These are phyloP conservation scores for Phaeotremella skinneri DNA, from an alignment of 768 basidiomycete species.

Conservation along the genomic window DNA sequence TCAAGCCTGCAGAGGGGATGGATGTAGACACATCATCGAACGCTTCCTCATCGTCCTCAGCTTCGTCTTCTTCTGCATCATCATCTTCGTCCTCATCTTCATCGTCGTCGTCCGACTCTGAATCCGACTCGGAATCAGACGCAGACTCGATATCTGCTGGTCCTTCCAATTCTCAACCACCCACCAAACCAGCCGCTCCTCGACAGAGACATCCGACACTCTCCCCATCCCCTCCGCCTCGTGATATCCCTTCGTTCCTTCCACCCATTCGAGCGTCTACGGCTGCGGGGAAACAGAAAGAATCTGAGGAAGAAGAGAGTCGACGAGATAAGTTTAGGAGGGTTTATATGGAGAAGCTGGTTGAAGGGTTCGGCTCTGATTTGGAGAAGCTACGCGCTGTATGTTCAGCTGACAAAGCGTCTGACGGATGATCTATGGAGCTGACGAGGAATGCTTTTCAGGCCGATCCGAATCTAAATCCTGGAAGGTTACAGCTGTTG, in stretches of 20 bases:
- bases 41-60: slow-evolving; percentile 5
- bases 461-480: slow-evolving; percentile 19
- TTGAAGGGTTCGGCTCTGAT: slow-evolving; percentile 42
- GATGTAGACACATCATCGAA: slow-evolving; percentile 4
- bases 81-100: slow-evolving; percentile 14
- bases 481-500: slow-evolving; percentile 18
- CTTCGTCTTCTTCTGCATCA: slow-evolving; percentile 8
- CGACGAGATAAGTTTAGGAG: slow-evolving; percentile 35
- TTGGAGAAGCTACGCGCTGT: slow-evolving; percentile 44
- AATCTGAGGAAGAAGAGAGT: slow-evolving; percentile 32
- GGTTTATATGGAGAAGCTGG: slow-evolving; percentile 47
- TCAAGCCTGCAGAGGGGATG: background rate
- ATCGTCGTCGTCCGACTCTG: slow-evolving; percentile 26
- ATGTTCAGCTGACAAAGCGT: slow-evolving; percentile 13
- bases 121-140: slow-evolving; percentile 33
- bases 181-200: slow-evolving; percentile 2
- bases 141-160: slow-evolving; percentile 13
- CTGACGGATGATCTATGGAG: background rate
- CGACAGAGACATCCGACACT: slow-evolving; percentile 21
- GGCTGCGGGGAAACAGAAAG: slow-evolving; percentile 19
- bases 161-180: slow-evolving; percentile 7
- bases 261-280: slow-evolving; percentile 10
- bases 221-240: slow-evolving; percentile 39
- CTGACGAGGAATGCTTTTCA: background rate
- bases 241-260: slow-evolving; percentile 38